Conservation (phyloP, 305 asterid genomes). For the Rubia peregrina region DNA sequence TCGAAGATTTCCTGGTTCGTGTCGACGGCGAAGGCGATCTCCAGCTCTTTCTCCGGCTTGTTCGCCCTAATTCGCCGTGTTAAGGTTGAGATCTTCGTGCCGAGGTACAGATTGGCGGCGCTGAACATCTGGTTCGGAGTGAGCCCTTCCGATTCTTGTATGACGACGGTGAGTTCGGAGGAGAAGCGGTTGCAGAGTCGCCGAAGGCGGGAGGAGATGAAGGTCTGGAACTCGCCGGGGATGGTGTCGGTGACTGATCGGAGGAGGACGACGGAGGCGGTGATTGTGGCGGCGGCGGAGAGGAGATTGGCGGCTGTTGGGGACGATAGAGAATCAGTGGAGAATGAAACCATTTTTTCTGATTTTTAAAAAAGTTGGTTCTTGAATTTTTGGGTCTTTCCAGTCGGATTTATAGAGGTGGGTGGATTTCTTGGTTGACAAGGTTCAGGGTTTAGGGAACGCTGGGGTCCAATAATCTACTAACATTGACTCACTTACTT, state of each 20-base stretch:
- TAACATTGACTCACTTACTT: too few species aligned
- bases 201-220: constrained; percentile 33
- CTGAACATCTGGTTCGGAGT: constrained; percentile 54
- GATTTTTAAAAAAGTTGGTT: background rate
- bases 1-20: constrained; percentile 46
- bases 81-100: constrained; percentile 43
- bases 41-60: constrained; percentile 48
- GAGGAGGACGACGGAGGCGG: constrained; percentile 43
- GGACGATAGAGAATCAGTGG: constrained; percentile 34
- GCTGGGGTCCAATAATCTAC: too few species aligned
- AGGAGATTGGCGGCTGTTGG: constrained; percentile 28
- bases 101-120: constrained; percentile 42
- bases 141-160: constrained; percentile 62
- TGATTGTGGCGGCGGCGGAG: constrained; percentile 45
- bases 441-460: background rate
- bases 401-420: background rate
- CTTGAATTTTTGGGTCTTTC: background rate
- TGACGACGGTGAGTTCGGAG: constrained; percentile 44
- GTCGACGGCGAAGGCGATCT: constrained; percentile 44
- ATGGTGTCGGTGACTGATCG: constrained; percentile 44
- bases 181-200: constrained; percentile 38
- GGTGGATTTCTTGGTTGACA: background rate
- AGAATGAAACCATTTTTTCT: constrained; percentile 24
- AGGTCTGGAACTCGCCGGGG: constrained; percentile 36
- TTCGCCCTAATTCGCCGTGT: constrained; percentile 46